Base-by-base conservation (phyloP, 306 rosid species). In the Vigna angularis region DNA sequence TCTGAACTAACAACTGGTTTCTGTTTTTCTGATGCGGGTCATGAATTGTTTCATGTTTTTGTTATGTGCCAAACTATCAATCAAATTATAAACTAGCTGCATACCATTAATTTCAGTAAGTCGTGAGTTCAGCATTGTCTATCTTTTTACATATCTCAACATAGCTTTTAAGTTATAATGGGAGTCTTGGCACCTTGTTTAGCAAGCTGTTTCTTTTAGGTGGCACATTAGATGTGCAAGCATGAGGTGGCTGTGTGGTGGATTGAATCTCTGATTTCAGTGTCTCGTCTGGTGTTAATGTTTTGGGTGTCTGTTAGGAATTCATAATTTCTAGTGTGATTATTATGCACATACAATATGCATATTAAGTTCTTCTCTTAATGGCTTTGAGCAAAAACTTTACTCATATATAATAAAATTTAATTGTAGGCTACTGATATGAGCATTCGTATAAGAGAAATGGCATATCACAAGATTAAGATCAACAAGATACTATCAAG, bases 391-490 rank as follows among this genome's bases (percentile, higher is more conserved):
- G 40, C 56, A 26, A 51, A 62, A 67, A 67, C 14, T 73, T 32
- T 16, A 57, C 22, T 28, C 30, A 61, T 72, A 28, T 76, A 52
- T 63, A 57, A 32, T 77, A 14, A 64, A 78, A 16, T 42, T 55
- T 73, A 76, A 66, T 80, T 81, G 51, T 89, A 95, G 99, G 91
- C 88, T 75, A 89, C 89, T 12, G 98, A 95, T 9, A 85, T 91
- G 93, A 72, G 89, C 32, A 86, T 93, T 59, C 93, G 97, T 7
- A 81, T 88, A 65, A 85, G 98, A 86, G 98, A 95, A 86, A 84
- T 95, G 99, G 32, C 73, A 12, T 95, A 95, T 72, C 97, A 91
- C 94, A 91, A 81, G 91, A 80, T 85, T 68, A 95, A 93, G 91
- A 85, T 95, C 71, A 91, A 91, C 89, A 95, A 95, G 83, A 95